These are phyloP conservation scores for Pichia manshurica DNA, from an alignment of 805 yeast species.

Conservation along the genomic window DNA sequence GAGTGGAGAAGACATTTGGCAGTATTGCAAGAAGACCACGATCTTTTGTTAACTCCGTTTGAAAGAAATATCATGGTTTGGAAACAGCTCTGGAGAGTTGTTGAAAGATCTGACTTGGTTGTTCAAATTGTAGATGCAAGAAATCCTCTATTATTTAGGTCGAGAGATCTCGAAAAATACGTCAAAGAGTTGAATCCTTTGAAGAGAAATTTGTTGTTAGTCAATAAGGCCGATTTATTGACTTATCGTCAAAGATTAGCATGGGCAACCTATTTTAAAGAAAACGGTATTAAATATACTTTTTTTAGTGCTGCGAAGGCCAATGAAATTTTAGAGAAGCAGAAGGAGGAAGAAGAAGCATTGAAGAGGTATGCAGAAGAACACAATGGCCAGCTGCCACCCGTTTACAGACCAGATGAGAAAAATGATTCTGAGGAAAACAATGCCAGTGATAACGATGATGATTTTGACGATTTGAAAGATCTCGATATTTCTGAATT, in stretches of 20 bases:
- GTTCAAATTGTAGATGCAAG: conserved; percentile 98
- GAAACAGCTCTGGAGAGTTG: conserved; percentile 98
- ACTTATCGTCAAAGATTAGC: conserved; percentile 66
- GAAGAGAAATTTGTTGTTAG: conserved; percentile 75
- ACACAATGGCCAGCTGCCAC: conserved; percentile 14
- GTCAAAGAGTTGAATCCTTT: conserved; percentile 70
- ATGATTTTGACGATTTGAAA: conserved; percentile 10
- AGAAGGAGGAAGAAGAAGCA: conserved; percentile 38
- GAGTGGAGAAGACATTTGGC: conserved; percentile 95
- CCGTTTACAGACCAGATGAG: conserved; percentile 6
- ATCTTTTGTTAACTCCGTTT: conserved; percentile 86
- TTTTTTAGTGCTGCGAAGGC: conserved; percentile 92
- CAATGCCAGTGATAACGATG: conserved; percentile 17
- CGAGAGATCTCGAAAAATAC: conserved; percentile 75
- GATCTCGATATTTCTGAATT: conserved; percentile 18
- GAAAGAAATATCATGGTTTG: conserved; percentile 97
- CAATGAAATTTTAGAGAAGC: conserved; percentile 64
- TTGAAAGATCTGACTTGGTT: conserved; percentile 87
- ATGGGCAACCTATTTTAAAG: conserved; percentile 83
- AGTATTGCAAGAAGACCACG: conserved; percentile 72
- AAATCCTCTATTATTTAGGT: conserved; percentile 85
- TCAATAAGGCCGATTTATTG: conserved; percentile 89
- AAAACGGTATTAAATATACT: conserved; percentile 69
- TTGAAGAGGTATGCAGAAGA: conserved; percentile 13
- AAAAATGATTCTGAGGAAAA: conserved; percentile 4